Evolutionary conservation across 2,329 filamentous ascomycete genomes (phyloP).

Genomic region (Achaetomium macrosporum): DNA sequence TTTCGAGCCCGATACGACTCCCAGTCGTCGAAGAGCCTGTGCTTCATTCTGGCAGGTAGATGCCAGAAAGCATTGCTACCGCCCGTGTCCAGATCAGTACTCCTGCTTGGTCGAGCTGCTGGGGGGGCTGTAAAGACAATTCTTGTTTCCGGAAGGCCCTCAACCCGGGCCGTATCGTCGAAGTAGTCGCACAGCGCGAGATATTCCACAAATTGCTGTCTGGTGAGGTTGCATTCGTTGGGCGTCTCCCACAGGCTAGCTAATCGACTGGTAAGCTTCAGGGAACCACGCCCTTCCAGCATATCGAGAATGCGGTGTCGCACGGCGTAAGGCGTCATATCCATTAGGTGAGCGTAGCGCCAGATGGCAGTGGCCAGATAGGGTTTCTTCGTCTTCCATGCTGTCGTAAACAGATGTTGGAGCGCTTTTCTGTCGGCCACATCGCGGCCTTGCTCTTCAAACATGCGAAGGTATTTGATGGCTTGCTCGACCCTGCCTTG

Average conservation of each 20-base stretch:
- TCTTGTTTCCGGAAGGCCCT: background rate
- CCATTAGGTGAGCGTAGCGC: slow-evolving; percentile 29
- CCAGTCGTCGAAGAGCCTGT: background rate
- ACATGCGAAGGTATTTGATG: slow-evolving; percentile 23
- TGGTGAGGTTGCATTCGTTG: background rate
- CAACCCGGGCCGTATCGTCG: no score
- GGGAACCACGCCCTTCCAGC: background rate
- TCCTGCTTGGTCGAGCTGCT: no score
- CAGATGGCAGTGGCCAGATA: slow-evolving; percentile 30
- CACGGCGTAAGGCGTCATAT: slow-evolving; percentile 26
- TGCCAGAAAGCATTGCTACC: no score
- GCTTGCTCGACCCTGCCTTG: slow-evolving; percentile 22
- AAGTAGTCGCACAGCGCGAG: slow-evolving; percentile 2
- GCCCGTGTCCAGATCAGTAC: no score
- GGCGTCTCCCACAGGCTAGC: slow-evolving; percentile 4
- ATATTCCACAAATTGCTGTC: background rate
- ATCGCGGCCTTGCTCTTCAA: slow-evolving; percentile 17
- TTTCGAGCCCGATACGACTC: background rate
- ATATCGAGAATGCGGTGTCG: slow-evolving; percentile 14
- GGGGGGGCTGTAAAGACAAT: no score
- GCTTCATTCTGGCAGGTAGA: background rate
- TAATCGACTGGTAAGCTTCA: slow-evolving; percentile 1
- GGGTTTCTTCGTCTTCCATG: slow-evolving; percentile 30
- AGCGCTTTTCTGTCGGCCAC: slow-evolving; percentile 30
- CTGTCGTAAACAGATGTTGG: slow-evolving; percentile 34